Evolutionary conservation across 768 basidiomycete species (phyloP).

Genomic region (Boletus tylopilopsis): DNA sequence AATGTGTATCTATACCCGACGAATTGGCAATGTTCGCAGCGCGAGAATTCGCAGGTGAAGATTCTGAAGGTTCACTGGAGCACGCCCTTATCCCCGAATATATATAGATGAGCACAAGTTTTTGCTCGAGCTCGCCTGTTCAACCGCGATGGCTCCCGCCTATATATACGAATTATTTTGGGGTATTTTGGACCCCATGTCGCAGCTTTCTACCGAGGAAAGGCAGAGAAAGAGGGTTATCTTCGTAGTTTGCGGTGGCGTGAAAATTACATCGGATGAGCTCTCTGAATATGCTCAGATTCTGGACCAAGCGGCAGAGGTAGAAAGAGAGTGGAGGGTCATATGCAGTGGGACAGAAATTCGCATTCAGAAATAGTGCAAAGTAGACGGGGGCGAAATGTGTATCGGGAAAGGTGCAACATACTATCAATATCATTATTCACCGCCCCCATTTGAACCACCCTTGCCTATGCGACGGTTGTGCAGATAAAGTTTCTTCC

Average conservation of each 20-base stretch:
- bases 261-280: constrained; percentile 59
- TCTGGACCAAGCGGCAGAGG: constrained; percentile 33
- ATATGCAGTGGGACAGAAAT: constrained; percentile 27
- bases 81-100: neutral
- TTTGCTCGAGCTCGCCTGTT: constrained; percentile 71
- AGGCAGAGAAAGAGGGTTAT: constrained; percentile 20
- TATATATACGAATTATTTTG: constrained; percentile 58
- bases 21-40: constrained; percentile 64
- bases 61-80: neutral
- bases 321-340: constrained; percentile 27
- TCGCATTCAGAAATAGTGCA: constrained; percentile 16
- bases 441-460: constrained; percentile 29
- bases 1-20: constrained; percentile 61
- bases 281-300: constrained; percentile 44
- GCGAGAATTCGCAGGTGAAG: constrained; percentile 54
- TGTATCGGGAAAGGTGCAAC: constrained; percentile 12
- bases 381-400: neutral
- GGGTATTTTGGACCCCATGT: constrained; percentile 27
- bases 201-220: constrained; percentile 19
- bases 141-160: constrained; percentile 63
- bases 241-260: constrained; percentile 40
- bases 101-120: constrained; percentile 68
- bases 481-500: constrained; percentile 13
- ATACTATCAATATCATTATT: too few relatives aligned
- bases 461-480: constrained; percentile 22